phyloP scores from a whole-genome alignment of 2,329 filamentous ascomycete genomes.

The Pyrenochaeta sp. region DNA sequence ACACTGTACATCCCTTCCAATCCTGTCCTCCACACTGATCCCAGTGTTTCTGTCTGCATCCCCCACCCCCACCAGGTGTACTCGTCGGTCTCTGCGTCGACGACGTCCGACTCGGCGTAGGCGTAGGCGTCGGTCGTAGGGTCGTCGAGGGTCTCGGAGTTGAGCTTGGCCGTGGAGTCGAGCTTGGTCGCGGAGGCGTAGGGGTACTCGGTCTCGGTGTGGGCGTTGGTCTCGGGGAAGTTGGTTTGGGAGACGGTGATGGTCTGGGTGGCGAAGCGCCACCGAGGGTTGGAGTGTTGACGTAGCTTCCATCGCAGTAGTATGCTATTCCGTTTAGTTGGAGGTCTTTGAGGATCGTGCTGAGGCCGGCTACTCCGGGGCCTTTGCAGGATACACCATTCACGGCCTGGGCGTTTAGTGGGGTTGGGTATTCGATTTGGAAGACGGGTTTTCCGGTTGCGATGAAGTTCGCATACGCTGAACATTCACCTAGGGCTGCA shows the following conservation, averaged over 20 bases:
- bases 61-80: constrained; percentile 25
- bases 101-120: constrained; percentile 6
- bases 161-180: constrained; percentile 6
- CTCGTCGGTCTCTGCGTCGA: constrained; percentile 26
- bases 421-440: constrained; percentile 44
- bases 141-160: constrained; percentile 10
- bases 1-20: constrained; percentile 40
- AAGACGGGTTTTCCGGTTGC: constrained; percentile 41
- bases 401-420: constrained; percentile 42
- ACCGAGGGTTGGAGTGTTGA: constrained; percentile 38
- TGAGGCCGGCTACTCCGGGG: constrained; percentile 64
- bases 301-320: constrained; percentile 55
- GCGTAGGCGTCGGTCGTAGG: constrained; percentile 4
- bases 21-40: constrained; percentile 40
- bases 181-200: constrained; percentile 5
- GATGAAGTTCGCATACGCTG: constrained; percentile 31
- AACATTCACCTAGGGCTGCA: constrained; percentile 32
- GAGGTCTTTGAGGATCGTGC: constrained; percentile 70
- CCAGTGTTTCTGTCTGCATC: constrained; percentile 37
- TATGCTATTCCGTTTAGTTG: constrained; percentile 66
- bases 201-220: neutral
- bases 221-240: constrained; percentile 6
- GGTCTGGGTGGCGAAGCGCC: constrained; percentile 25
- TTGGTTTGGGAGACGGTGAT: constrained; percentile 10
- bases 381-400: constrained; percentile 52